Evolutionary conservation across 1,139 yeast genomes (phyloP).

Genomic region (Hyphopichia wangnamkhiaoensis): DNA sequence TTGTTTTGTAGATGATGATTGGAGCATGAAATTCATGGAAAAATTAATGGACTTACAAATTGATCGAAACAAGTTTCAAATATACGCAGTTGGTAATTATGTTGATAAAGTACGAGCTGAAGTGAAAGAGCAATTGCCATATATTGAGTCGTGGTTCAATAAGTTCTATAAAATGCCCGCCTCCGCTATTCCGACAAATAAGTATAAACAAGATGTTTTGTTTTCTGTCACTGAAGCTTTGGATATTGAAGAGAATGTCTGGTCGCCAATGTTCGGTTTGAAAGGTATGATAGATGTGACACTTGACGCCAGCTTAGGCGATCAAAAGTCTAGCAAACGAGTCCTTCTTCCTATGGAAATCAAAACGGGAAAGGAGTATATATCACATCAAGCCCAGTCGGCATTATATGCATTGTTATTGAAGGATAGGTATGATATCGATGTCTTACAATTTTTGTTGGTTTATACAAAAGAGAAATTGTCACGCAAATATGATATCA

Average conservation of each 20-base stretch:
- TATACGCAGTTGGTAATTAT: slow-evolving; percentile 58
- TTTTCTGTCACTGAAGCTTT: slow-evolving; percentile 64
- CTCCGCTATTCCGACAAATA: slow-evolving; percentile 38
- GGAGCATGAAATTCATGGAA: slow-evolving; percentile 46
- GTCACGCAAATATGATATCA: slow-evolving; percentile 58
- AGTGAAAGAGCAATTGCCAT: slow-evolving; percentile 53
- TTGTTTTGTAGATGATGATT: slow-evolving; percentile 50
- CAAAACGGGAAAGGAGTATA: slow-evolving; percentile 73
- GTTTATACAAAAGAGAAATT: slow-evolving; percentile 70
- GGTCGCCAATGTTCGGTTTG: slow-evolving; percentile 92
- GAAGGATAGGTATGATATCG: slow-evolving; percentile 74
- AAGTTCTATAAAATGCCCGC: slow-evolving; percentile 38
- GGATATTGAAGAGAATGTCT: slow-evolving; percentile 86
- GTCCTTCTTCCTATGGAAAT: slow-evolving; percentile 80
- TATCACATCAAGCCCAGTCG: slow-evolving; percentile 85
- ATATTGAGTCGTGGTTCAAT: slow-evolving; percentile 64
- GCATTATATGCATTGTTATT: slow-evolving; percentile 79
- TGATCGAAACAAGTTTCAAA: slow-evolving; percentile 44
- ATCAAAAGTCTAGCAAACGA: slow-evolving; percentile 30
- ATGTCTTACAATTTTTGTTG: slow-evolving; percentile 64
- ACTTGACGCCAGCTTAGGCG: slow-evolving; percentile 54
- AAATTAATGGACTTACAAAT: slow-evolving; percentile 48
- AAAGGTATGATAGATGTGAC: slow-evolving; percentile 91
- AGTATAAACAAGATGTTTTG: slow-evolving; percentile 32
- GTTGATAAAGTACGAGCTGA: slow-evolving; percentile 47